phyloP scores from a whole-genome alignment of 768 basidiomycete species.

The Mycena venus region DNA sequence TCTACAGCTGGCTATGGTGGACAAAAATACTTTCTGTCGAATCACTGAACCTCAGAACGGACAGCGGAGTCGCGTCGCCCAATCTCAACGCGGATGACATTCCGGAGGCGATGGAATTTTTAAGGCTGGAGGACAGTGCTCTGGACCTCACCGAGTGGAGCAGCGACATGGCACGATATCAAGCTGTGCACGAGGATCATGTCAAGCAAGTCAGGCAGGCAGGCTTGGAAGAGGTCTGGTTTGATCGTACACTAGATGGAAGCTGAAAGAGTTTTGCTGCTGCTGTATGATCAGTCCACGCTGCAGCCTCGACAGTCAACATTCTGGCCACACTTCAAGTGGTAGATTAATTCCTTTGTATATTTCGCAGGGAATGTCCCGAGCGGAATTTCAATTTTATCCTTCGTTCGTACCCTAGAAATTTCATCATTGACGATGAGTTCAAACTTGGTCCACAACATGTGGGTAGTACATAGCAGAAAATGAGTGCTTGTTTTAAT shows the following conservation, averaged over 20 bases:
- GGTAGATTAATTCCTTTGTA: neutral
- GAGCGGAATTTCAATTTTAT: neutral
- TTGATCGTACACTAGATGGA: neutral
- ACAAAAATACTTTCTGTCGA: neutral
- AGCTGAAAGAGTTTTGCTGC: too few species aligned
- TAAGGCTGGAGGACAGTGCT: neutral
- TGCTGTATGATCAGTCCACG: neutral
- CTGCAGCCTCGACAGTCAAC: constrained; percentile 1
- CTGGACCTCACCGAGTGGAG: neutral
- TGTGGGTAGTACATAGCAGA: too few species aligned
- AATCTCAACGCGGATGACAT: neutral
- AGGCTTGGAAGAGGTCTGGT: neutral
- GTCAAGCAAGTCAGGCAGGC: neutral
- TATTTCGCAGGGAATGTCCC: too few species aligned
- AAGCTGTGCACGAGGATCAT: neutral
- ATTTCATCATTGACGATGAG: too few species aligned
- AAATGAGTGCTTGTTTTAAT: too few species aligned
- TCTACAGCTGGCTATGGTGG: neutral
- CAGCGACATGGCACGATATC: neutral
- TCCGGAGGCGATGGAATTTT: neutral
- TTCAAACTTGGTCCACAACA: too few species aligned
- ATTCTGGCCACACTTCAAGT: neutral
- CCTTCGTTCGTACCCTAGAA: neutral
- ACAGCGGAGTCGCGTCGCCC: neutral
- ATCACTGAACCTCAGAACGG: neutral